phyloP scores from a whole-genome alignment of 164 flowering plant species.

The grape (Vitis vinifera) region ASM3070453v1 NC_081808.1:23666001-23666500 shows the following conservation, averaged over 20 bases:
- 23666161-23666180: constrained; percentile 20
- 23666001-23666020: background rate
- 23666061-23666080: constrained; percentile 18
- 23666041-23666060: background rate
- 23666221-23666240: constrained; percentile 23
- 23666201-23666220: background rate
- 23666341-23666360: background rate
- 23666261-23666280: constrained; percentile 7
- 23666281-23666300: fast-evolving
- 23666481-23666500: constrained; percentile 8
- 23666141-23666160: constrained; percentile 22
- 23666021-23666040: too few relatives aligned
- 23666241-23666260: constrained; percentile 14
- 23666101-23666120: background rate
- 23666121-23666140: constrained; percentile 24
- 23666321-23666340: background rate
- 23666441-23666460: background rate
- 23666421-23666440: fast-evolving
- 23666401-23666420: background rate
- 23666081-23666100: constrained; percentile 27
- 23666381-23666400: background rate
- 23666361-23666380: background rate
- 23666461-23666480: background rate
- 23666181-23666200: constrained; percentile 2
- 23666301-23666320: constrained; percentile 4